These are phyloP conservation scores for Fraxinus floribunda DNA, from an alignment of 305 asterid species.

Conservation along the genomic window DNA sequence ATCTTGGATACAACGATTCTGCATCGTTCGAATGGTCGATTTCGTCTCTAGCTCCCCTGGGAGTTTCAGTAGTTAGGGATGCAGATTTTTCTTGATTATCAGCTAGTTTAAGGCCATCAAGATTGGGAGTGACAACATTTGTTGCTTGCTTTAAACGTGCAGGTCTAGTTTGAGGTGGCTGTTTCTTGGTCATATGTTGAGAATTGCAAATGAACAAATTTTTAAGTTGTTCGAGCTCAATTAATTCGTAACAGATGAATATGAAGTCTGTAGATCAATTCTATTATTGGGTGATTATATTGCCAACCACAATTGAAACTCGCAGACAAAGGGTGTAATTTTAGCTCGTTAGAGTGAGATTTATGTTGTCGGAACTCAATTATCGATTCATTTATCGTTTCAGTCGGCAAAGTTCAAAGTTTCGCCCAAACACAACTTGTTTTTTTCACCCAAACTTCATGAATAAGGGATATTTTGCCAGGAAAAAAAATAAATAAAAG, in stretches of 20 bases:
- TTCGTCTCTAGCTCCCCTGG: constrained; percentile 20
- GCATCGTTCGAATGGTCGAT: not conserved
- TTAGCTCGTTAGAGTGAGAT: not conserved
- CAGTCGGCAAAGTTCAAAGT: not conserved
- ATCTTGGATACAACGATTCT: constrained; percentile 26
- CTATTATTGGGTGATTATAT: no score
- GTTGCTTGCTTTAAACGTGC: constrained; percentile 25
- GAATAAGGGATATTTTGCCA: not conserved
- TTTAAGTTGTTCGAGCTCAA: not conserved
- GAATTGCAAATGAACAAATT: constrained; percentile 18
- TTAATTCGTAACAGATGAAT: not conserved
- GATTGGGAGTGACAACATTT: constrained; percentile 35
- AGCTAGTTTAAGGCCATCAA: constrained; percentile 32
- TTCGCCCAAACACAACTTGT: not conserved
- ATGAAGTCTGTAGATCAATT: no score
- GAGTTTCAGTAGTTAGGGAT: not conserved
- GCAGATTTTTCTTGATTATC: constrained; percentile 23
- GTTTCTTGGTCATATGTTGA: constrained; percentile 36
- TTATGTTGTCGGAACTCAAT: not conserved
- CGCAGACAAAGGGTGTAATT: not conserved
- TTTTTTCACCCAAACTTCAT: not conserved
- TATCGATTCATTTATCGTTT: not conserved
- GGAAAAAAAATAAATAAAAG: no score
- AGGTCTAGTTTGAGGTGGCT: constrained; percentile 25
- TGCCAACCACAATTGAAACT: not conserved